Percentiles rank a stretch among this genome's conserved stretches.
Conservation (phyloP, 1,284 basidiomycete species). For the Coniophora puteana region DNA sequence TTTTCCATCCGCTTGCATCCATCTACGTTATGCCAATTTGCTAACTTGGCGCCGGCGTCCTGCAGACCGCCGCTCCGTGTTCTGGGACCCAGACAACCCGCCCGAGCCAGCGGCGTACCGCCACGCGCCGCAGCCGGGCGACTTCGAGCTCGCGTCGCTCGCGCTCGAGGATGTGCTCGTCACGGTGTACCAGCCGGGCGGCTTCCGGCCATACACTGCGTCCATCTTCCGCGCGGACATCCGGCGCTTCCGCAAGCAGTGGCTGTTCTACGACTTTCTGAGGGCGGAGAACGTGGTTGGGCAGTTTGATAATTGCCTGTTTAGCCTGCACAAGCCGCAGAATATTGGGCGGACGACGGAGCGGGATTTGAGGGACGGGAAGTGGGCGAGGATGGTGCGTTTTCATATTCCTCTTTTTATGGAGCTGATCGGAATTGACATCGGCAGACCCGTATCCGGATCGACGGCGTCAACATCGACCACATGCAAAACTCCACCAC, state of each 20-base stretch:
- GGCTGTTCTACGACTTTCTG: conserved; percentile 93
- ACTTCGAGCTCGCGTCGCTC: conserved; percentile 91
- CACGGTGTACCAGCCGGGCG: conserved; percentile 91
- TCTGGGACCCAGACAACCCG: conserved; percentile 81
- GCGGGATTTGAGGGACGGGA: conserved; percentile 75
- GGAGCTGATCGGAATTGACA: conserved; percentile 7
- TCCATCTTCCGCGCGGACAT: conserved; percentile 96
- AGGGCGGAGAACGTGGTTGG: conserved; percentile 94
- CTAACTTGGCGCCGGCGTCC: conserved; percentile 2
- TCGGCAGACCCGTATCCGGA: conserved; percentile 84
- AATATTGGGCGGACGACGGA: conserved; percentile 90
- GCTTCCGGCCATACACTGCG: conserved; percentile 91
- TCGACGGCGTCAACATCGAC: conserved; percentile 96
- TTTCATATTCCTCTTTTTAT: conserved; percentile 1
- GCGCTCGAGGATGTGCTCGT: conserved; percentile 91
- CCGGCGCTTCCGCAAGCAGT: conserved; percentile 83
- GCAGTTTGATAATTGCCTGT: conserved; percentile 97
- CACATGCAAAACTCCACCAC: conserved; percentile 88
- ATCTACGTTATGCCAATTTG: neutral
- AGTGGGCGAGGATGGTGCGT: conserved; percentile 87
- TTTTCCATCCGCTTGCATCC: no score
- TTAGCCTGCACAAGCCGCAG: conserved; percentile 96
- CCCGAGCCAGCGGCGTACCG: conserved; percentile 81
- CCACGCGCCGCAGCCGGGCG: conserved; percentile 70
- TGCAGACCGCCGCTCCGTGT: conserved; percentile 85